Conservation (phyloP, 163 green algal species). For the Trebouxiophyceae sp. region DNA sequence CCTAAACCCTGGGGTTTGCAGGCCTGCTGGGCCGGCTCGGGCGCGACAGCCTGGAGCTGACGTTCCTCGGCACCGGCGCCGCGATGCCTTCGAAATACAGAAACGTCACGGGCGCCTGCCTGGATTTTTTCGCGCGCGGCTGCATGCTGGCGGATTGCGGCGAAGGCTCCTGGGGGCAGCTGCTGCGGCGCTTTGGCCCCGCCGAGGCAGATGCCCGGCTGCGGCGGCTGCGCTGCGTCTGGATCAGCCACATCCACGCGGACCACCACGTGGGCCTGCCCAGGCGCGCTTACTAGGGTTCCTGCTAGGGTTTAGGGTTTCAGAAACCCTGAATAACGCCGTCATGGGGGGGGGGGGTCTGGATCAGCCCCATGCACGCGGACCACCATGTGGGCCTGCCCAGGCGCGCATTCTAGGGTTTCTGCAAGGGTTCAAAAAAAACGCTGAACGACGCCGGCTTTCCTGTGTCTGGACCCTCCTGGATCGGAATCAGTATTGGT, state of each 20-base stretch:
- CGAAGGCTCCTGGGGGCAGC: constrained; percentile 84
- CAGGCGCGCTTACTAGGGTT: too few relatives aligned
- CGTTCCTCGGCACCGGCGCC: constrained; percentile 89
- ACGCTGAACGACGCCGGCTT: too few relatives aligned
- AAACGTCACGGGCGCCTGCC: constrained; percentile 74
- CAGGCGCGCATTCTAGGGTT: too few relatives aligned
- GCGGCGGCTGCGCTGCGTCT: constrained; percentile 53
- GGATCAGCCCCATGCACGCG: constrained; percentile 96
- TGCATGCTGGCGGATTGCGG: constrained; percentile 86
- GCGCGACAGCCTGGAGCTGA: constrained; percentile 37
- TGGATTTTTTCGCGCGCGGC: constrained; percentile 41
- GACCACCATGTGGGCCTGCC: constrained; percentile 93
- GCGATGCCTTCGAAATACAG: constrained; percentile 90
- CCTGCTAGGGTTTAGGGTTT: too few relatives aligned
- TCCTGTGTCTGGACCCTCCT: too few relatives aligned
- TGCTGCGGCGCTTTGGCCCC: constrained; percentile 60
- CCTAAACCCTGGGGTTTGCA: too few relatives aligned
- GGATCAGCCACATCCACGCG: constrained; percentile 96
- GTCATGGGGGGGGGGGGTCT: too few relatives aligned
- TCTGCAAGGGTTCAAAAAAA: too few relatives aligned
- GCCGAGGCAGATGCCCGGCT: constrained; percentile 6
- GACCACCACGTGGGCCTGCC: constrained; percentile 93
- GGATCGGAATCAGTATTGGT: constrained; percentile 86
- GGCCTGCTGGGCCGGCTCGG: not conserved
- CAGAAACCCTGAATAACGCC: too few relatives aligned